Base-by-base conservation (phyloP, 2,329 filamentous ascomycete genomes). In the Pseudogymnoascus sp. region DNA sequence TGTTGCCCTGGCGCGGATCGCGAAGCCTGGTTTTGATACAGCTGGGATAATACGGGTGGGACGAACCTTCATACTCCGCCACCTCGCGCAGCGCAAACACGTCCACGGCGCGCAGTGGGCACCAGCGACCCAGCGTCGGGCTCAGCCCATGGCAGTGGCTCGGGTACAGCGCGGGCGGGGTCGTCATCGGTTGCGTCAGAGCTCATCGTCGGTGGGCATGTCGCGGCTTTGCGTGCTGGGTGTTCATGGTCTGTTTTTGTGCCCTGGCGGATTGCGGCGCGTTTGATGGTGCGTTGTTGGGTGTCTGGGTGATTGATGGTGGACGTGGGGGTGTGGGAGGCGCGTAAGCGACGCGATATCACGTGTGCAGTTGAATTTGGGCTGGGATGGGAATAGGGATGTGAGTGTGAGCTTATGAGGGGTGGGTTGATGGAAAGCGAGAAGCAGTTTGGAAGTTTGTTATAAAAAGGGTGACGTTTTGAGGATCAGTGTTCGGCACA, bases 101-200 rank as follows among this genome's bases (percentile, higher is more conserved):
- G 66, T 87, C 83, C 39, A 71, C 71, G 6, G 77, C 79, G 41
- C 77, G 79, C 60, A 89, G 70, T 62, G 84, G 80, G 69, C 83
- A 87, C 83, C 84, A 89, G 66, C 73, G 78, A 65, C 80, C 81
- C 70, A 83, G 79, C 28, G 85, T 88, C 3, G 84, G 84, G 14
- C 86, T 85, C 31, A 86, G 78, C 66, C 82, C 77, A 72, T 88
- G 87, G 73, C 85, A 87, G 73, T 86, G 87, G 65, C 82, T 80
- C 7, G 83, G 85, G 69, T 88, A 89, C 68, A 83, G 75, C 63
- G 67, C 68, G 66, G 75, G 69, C 64, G 63, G 43, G 39, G 63
- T 61, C 60, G 62, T 28, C 54, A 51, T 37, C 51, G 25, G 51
- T 57, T 57, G 51, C 28, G 51, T n/a, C 51, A 34, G 61, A 34